phyloP scores from a whole-genome alignment of 2,329 filamentous ascomycete genomes.

The Microsporum audouinii region DNA sequence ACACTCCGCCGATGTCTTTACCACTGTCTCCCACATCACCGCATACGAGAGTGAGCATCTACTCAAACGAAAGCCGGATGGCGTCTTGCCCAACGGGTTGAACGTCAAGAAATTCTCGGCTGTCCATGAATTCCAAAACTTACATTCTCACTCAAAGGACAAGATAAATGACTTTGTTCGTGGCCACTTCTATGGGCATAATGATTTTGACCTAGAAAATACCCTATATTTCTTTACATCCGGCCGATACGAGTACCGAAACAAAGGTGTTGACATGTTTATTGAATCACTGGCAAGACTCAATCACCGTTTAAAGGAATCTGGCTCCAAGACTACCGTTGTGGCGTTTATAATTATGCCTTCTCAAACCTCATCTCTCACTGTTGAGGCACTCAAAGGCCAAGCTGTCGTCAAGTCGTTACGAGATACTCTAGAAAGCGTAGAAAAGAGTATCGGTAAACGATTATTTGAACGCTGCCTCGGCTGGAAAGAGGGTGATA shows the following conservation, averaged over 20 bases:
- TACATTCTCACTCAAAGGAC: conserved; percentile 92
- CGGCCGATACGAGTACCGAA: conserved; percentile 92
- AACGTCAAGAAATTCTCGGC: conserved; percentile 98
- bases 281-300: conserved; percentile 90
- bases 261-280: conserved; percentile 99
- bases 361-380: conserved; percentile 86
- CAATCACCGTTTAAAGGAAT: conserved; percentile 79
- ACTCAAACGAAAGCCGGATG: conserved; percentile 93
- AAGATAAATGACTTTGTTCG: conserved; percentile 98
- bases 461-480: conserved; percentile 90
- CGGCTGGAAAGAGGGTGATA: conserved; percentile 88
- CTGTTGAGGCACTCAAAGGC: conserved; percentile 89
- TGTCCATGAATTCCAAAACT: conserved; percentile 96
- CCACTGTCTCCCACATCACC: conserved; percentile 96
- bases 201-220: conserved; percentile 93
- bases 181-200: conserved; percentile 96
- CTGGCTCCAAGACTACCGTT: conserved; percentile 81
- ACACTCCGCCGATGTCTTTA: conserved; percentile 91
- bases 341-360: conserved; percentile 99
- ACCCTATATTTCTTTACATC: conserved; percentile 97
- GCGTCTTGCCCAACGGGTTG: conserved; percentile 87
- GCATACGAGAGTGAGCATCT: conserved; percentile 97
- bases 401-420: conserved; percentile 96
- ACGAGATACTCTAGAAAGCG: conserved; percentile 81
- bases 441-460: conserved; percentile 83